Conservation (phyloP, 2,329 filamentous ascomycete species). For the Fonsecaea multimorphosa region DNA sequence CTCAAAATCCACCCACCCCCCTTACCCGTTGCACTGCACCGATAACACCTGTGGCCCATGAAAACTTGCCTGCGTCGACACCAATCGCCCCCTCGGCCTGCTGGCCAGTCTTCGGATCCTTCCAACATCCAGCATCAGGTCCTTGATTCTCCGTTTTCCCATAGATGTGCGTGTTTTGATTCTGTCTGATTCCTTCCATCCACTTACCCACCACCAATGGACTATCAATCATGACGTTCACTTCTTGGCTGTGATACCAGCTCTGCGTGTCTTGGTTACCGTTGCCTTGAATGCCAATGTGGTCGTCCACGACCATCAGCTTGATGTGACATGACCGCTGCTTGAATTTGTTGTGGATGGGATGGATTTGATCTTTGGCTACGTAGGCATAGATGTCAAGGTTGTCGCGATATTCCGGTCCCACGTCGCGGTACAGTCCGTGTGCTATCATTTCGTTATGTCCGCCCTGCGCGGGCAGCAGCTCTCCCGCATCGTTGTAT, state of each 20-base stretch:
- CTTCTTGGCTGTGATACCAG: conserved; percentile 79
- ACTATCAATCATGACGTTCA: conserved; percentile 77
- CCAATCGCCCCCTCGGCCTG: conserved; percentile 59
- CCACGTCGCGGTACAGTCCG: conserved; percentile 65
- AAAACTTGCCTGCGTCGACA: conserved; percentile 60
- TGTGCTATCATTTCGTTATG: conserved; percentile 75
- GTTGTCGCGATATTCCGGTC: conserved; percentile 53
- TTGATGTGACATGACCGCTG: conserved; percentile 76
- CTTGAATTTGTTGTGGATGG: conserved; percentile 70
- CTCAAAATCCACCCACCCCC: conserved; percentile 62
- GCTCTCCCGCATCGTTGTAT: conserved; percentile 78
- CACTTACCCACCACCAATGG: conserved; percentile 65
- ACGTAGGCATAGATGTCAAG: conserved; percentile 74
- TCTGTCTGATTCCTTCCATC: conserved; percentile 66
- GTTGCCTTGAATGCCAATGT: conserved; percentile 71
- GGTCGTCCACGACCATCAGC: conserved; percentile 73
- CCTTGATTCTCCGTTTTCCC: conserved; percentile 55
- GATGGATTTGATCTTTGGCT: conserved; percentile 72
- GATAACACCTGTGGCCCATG: conserved; percentile 64
- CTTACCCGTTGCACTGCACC: conserved; percentile 65
- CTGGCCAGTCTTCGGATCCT: conserved; percentile 56
- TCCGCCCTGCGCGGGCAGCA: conserved; percentile 76
- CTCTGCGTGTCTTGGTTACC: conserved; percentile 83
- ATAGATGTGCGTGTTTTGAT: conserved; percentile 70
- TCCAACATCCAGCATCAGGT: conserved; percentile 67